Evolutionary conservation across 2,329 filamentous ascomycete species (phyloP).

Genomic region (Neoarthrinium moseri): DNA sequence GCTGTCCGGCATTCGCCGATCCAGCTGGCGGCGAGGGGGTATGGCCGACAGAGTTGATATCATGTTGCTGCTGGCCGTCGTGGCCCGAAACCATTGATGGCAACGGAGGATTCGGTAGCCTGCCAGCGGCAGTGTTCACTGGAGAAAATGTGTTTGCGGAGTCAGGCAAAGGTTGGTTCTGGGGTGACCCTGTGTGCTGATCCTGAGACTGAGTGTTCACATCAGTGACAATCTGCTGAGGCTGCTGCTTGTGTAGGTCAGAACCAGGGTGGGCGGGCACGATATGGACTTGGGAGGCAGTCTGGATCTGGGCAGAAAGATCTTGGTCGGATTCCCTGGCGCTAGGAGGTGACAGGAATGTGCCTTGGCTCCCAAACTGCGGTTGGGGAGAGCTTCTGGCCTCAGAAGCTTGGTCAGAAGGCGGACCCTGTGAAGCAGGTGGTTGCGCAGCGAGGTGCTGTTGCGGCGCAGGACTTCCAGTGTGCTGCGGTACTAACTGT

Average conservation of each 20-base stretch:
- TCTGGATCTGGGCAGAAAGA: slow-evolving; percentile 9
- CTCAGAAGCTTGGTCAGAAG: not conserved
- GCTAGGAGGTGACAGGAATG: slow-evolving; percentile 1
- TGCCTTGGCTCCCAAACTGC: not conserved
- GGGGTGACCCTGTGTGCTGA: slow-evolving; percentile 12
- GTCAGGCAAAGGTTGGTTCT: slow-evolving; percentile 10
- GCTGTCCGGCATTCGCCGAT: not conserved
- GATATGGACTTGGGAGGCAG: too few species aligned
- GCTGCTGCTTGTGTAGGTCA: slow-evolving; percentile 13
- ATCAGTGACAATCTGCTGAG: slow-evolving; percentile 20
- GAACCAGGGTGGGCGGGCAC: slow-evolving; percentile 14
- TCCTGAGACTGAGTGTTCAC: slow-evolving; percentile 12
- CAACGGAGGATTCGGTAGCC: slow-evolving; percentile 4
- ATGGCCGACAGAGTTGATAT: slow-evolving; percentile 8
- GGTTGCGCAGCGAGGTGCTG: slow-evolving; percentile 3
- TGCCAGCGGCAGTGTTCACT: slow-evolving; percentile 8
- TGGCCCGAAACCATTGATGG: not conserved
- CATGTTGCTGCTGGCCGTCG: not conserved
- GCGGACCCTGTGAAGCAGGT: slow-evolving; percentile 1
- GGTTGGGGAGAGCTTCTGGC: not conserved
- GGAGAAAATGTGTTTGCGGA: slow-evolving; percentile 11
- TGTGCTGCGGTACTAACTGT: not conserved
- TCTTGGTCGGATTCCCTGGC: not conserved
- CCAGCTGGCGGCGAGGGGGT: slow-evolving; percentile 8
- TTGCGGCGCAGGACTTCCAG: slow-evolving; percentile 4